Evolutionary conservation across 257 asterid genomes (phyloP).

Genomic region (Linderniella brevidens): DNA sequence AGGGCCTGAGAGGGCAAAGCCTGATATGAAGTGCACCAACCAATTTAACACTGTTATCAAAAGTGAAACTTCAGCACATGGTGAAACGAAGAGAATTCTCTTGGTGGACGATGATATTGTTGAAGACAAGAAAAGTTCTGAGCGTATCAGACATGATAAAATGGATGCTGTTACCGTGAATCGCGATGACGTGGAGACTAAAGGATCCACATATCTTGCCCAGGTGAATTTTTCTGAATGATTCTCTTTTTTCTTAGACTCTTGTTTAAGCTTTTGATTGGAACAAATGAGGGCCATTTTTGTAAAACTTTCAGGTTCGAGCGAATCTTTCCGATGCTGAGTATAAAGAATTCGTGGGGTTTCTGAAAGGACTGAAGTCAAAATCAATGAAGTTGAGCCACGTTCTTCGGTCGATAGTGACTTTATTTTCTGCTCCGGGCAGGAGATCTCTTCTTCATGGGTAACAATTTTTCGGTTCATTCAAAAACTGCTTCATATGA

Average conservation of each 20-base stretch:
- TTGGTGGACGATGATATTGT: too few relatives aligned
- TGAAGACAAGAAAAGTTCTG: slow-evolving; percentile 10
- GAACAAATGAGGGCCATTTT: neutral
- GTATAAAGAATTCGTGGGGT: slow-evolving; percentile 62
- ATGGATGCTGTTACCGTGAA: slow-evolving; percentile 16
- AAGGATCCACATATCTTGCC: slow-evolving; percentile 58
- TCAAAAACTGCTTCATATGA: neutral
- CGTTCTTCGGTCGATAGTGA: slow-evolving; percentile 69
- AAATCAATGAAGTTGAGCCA: slow-evolving; percentile 60
- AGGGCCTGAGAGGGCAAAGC: slow-evolving; percentile 31
- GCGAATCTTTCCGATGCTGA: slow-evolving; percentile 64
- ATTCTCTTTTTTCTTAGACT: neutral
- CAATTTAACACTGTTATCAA: slow-evolving; percentile 11
- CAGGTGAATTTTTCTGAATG: slow-evolving; percentile 36
- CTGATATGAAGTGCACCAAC: slow-evolving; percentile 12
- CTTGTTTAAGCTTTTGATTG: neutral
- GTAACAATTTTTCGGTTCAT: slow-evolving; percentile 16
- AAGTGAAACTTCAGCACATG: slow-evolving; percentile 16
- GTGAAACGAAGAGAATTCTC: slow-evolving; percentile 5
- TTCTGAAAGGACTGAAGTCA: slow-evolving; percentile 68
- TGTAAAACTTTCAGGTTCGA: slow-evolving; percentile 42
- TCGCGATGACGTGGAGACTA: slow-evolving; percentile 30
- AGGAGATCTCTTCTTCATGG: slow-evolving; percentile 73
- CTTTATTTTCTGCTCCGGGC: slow-evolving; percentile 64
- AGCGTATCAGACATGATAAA: slow-evolving; percentile 15